Evolutionary conservation across 2,329 filamentous ascomycete species (phyloP), one percentile per base, ranked within the genome.

Genomic region (Phialophora verrucosa): DNA sequence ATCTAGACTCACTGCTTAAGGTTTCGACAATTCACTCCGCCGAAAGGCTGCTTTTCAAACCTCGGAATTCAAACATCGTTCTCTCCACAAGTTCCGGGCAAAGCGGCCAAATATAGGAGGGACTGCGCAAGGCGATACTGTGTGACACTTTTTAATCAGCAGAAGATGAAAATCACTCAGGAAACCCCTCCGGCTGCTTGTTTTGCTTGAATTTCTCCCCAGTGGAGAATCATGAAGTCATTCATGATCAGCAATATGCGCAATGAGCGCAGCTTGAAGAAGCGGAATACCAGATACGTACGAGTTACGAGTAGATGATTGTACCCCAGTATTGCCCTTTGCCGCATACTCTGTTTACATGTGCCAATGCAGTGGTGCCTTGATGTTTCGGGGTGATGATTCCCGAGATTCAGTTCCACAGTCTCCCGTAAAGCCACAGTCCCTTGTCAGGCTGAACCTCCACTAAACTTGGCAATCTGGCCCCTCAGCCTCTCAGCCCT

Each of bases 391-490:
- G 58, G 49, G 59, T 53, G 59, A 61, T 51, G n/a, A 42, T n/a
- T 17, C 49, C 59, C 59, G 59, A 61, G 58, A 53, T 51, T 51
- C 47, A 3, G 38, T 17, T 17, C 38, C 38, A 14, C 38, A 42
- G 14, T n/a, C 38, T 44, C 38, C 38, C 2, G 27, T 2, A 8
- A 6, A 61, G 59, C 47, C 59, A 61, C 59, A 61, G 11, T 60
- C 42, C 57, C 44, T 35, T 23, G 58, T 51, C 59, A 8, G 29
- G n/a, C 59, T 61, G 59, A 53, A 51, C 38, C 38, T 44, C 38
- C 38, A 44, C 14, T n/a, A n/a, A 8, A 44, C 17, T n/a, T 44
- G 38, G 38, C 38, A 44, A n/a, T 42, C 38, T 12, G 49, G 49
- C 49, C 25, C 49, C 49, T 51, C 49, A 51, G 49, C 49, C 49